These are phyloP conservation scores for Calonectria montana DNA, from an alignment of 2,329 filamentous ascomycete species.

Conservation along the genomic window DNA sequence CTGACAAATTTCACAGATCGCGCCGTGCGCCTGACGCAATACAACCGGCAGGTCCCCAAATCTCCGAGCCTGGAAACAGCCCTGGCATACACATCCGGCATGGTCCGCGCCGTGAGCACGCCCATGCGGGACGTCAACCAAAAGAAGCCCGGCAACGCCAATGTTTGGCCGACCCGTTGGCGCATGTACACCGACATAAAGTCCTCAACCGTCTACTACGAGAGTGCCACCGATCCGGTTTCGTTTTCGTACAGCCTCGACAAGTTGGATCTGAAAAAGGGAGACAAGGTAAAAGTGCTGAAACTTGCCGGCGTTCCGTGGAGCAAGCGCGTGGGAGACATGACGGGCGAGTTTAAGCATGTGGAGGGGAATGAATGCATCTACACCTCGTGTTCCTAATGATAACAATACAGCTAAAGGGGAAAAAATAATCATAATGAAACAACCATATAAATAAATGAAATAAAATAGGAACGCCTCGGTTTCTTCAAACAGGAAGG, in stretches of 20 bases:
- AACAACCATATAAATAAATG: not conserved
- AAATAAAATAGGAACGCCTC: not conserved
- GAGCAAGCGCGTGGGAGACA: constrained; percentile 21
- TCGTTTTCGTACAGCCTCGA: constrained; percentile 23
- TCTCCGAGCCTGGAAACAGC: constrained; percentile 20
- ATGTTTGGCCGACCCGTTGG: constrained; percentile 32
- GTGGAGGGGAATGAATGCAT: constrained; percentile 5
- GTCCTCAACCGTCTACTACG: constrained; percentile 23
- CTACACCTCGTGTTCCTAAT: constrained; percentile 5
- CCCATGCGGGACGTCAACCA: constrained; percentile 14
- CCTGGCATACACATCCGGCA: constrained; percentile 25
- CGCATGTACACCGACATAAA: constrained; percentile 26
- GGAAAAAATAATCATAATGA: not conserved
- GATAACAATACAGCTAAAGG: not conserved
- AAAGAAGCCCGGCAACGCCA: not conserved
- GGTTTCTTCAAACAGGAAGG: not conserved
- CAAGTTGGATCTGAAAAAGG: constrained; percentile 12
- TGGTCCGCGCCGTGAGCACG: constrained; percentile 33
- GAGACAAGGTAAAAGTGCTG: constrained; percentile 3
- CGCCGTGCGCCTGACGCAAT: constrained; percentile 28
- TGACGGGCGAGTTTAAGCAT: constrained; percentile 19
- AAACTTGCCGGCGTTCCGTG: constrained; percentile 14
- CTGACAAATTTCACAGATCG: constrained; percentile 17
- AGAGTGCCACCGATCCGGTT: constrained; percentile 22
- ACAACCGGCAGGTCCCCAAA: constrained; percentile 21